Conservation (phyloP, 306 rosid genomes). For the Rosa lucieae region DNA sequence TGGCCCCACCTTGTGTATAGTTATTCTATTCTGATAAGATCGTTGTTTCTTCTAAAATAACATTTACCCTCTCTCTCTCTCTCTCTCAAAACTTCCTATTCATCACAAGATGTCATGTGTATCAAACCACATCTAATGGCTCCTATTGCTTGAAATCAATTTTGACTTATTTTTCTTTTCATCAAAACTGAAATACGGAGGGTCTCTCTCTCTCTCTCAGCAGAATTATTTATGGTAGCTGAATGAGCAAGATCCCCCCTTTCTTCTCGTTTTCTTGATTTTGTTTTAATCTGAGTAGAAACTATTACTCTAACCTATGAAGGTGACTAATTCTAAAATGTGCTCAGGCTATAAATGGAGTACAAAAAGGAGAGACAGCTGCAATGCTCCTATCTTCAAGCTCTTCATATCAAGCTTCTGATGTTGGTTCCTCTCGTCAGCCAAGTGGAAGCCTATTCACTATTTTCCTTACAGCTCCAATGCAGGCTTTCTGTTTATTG, state of each 20-base stretch:
- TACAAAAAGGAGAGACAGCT: conserved; percentile 76
- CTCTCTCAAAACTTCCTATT: too few relatives aligned
- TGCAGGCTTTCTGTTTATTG: conserved; percentile 85
- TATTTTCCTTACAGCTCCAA: conserved; percentile 84
- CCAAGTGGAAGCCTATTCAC: conserved; percentile 82
- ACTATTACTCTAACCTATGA: background rate
- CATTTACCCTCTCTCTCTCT: background rate
- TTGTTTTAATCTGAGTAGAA: background rate
- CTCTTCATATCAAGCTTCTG: conserved; percentile 40
- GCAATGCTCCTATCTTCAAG: conserved; percentile 93
- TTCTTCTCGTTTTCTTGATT: background rate
- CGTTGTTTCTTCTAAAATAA: background rate
- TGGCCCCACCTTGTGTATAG: background rate
- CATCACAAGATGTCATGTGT: too few relatives aligned
- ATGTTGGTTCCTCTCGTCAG: conserved; percentile 46
- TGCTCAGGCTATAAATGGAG: conserved; percentile 63
- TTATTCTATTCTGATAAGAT: background rate
- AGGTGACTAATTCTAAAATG: background rate
- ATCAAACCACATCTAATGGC: too few relatives aligned
- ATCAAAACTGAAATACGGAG: too few relatives aligned
- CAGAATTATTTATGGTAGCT: too few relatives aligned
- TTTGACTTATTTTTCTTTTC: too few relatives aligned
- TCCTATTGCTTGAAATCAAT: too few relatives aligned
- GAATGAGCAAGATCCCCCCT: too few relatives aligned
- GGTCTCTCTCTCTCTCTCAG: too few relatives aligned